Base-by-base conservation (phyloP, 768 basidiomycete species). In the Agaricus subrufescens region DNA sequence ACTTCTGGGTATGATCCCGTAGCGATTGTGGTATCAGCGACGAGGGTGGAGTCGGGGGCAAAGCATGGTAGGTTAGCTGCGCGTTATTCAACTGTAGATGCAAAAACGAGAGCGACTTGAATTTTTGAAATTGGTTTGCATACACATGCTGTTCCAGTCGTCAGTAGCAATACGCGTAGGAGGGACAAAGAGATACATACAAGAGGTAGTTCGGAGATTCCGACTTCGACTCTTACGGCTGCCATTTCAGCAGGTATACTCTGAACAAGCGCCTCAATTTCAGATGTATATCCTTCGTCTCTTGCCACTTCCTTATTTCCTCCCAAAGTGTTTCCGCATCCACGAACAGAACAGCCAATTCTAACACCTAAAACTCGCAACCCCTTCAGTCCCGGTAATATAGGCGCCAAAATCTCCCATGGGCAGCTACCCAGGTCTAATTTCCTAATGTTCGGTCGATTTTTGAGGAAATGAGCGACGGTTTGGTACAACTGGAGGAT, bases 351-450 rank as follows among this genome's bases (percentile, higher is more conserved):
- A 38, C 55, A 56, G 1, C 76, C 73, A 58, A 86, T 83, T 34
- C 78, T 71, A 29, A 85, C 82, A 31, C 84, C 77, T 5, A 88
- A 66, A 9, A 83, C 84, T 7, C 84, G 72, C 54, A 88, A 67
- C 31, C 75, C 73, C 1, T 62, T 67, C 25, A 87, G 71, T 26
- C 77, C 77, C 0, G 82, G 81, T 4, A 86, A 67, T 29, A 86
- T 67, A 10, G 67, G 68, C 10, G 71, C 68, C 12, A 81, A 78
- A 25, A 86, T 69, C 27, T 85, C 85, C 81, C 82, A 86, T 2
- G 85, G 85, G 63, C 85, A 88, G 55, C 69, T 75, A 2, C 85
- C 85, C 34, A 87, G 70, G 67, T 87, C 85, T 31, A 87, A 71
- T 42, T 81, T 69, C 40, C 84, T 65, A 31, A 87, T 67, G 46